Conservation (phyloP, 2,329 filamentous ascomycete genomes). For the Fusarium ramigenum region DNA sequence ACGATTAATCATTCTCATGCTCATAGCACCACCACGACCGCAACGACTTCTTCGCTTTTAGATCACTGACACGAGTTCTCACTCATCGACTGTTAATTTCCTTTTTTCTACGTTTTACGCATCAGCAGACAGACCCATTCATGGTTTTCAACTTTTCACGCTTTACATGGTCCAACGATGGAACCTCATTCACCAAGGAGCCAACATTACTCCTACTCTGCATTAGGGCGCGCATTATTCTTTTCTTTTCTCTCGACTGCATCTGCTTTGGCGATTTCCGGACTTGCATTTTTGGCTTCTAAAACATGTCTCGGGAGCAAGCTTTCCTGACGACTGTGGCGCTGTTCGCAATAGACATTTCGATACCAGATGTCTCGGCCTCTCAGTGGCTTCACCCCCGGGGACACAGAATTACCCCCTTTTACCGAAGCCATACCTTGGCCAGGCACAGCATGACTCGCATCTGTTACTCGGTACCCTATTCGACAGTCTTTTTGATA, state of each 20-base stretch:
- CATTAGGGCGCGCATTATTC: conserved; percentile 38
- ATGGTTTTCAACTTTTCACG: conserved; percentile 30
- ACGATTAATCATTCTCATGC: conserved; percentile 38
- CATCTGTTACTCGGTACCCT: conserved; percentile 31
- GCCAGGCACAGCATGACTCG: conserved; percentile 12
- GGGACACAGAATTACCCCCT: conserved; percentile 3
- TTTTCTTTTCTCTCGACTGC: conserved; percentile 26
- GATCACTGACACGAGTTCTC: conserved; percentile 38
- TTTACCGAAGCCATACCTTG: conserved; percentile 16
- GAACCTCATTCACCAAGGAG: conserved; percentile 34
- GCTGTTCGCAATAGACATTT: conserved; percentile 35
- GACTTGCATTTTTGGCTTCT: conserved; percentile 32
- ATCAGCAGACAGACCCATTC: conserved; percentile 31
- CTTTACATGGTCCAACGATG: conserved; percentile 31
- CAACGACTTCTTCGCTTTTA: conserved; percentile 43
- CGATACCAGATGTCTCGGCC: conserved; percentile 36
- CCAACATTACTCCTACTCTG: conserved; percentile 19
- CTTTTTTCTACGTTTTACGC: conserved; percentile 37
- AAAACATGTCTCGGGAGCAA: conserved; percentile 38
- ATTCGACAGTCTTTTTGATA: conserved; percentile 40
- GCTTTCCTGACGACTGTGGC: conserved; percentile 26
- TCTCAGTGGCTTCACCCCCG: conserved; percentile 9
- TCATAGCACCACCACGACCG: conserved; percentile 43
- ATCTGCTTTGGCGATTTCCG: conserved; percentile 34
- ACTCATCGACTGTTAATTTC: conserved; percentile 31